These are phyloP conservation scores for Glycine tomentella DNA, from an alignment of 306 rosid species.

Conservation along the genomic window DNA sequence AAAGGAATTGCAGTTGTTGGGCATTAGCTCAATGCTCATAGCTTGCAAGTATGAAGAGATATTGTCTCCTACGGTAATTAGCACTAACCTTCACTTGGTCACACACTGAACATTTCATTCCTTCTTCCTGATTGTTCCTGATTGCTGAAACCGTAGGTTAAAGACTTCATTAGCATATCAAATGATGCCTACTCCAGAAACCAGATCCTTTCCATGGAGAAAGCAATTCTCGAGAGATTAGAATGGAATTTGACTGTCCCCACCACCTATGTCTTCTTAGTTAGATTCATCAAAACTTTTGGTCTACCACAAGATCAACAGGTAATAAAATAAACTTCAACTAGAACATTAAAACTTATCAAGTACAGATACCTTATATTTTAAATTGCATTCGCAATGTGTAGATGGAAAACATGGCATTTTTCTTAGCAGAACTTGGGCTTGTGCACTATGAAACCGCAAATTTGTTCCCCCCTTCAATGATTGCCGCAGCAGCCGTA, in stretches of 20 bases:
- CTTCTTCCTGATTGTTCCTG: too few species aligned
- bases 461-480: too few species aligned
- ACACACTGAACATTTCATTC: slow-evolving; percentile 1
- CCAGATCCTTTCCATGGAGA: slow-evolving; percentile 59
- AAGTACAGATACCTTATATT: too few species aligned
- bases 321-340: slow-evolving; percentile 25
- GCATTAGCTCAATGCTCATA: slow-evolving; percentile 66
- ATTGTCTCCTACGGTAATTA: slow-evolving; percentile 54
- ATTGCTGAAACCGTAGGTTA: slow-evolving; percentile 40
- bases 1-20: slow-evolving; percentile 60
- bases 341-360: too few species aligned
- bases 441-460: slow-evolving; percentile 34
- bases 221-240: slow-evolving; percentile 44
- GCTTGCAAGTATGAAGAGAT: slow-evolving; percentile 74
- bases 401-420: slow-evolving; percentile 64
- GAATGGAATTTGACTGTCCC: slow-evolving; percentile 67
- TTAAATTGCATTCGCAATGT: not conserved
- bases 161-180: slow-evolving; percentile 59
- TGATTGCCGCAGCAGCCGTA: too few species aligned
- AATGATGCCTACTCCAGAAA: slow-evolving; percentile 55
- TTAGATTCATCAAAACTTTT: slow-evolving; percentile 60
- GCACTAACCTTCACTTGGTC: too few species aligned
- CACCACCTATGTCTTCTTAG: slow-evolving; percentile 64
- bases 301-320: slow-evolving; percentile 47
- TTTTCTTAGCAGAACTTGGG: slow-evolving; percentile 65